Evolutionary conservation across 306 rosid species (phyloP).

Genomic region (Vigna hirtella): DNA sequence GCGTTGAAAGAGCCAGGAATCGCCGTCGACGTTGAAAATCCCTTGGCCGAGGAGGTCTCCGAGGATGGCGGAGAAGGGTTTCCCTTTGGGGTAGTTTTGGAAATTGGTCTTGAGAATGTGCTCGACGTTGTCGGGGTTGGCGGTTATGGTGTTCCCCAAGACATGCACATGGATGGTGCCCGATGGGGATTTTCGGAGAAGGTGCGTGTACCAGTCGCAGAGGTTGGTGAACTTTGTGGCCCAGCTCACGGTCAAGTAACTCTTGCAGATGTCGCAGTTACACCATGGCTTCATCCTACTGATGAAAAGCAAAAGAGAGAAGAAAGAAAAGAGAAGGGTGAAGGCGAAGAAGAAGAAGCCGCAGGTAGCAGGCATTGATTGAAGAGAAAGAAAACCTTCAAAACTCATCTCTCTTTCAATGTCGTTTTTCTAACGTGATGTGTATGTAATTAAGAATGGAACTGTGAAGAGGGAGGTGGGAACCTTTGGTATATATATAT

Average conservation of each 20-base stretch:
- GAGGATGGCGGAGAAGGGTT: slow-evolving; percentile 70
- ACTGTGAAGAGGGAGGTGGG: not conserved
- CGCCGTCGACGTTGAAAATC: slow-evolving; percentile 87
- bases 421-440: not conserved
- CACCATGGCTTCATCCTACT: slow-evolving; percentile 77
- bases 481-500: slow-evolving; percentile 41
- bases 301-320: slow-evolving; percentile 65
- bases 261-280: slow-evolving; percentile 65
- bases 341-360: slow-evolving; percentile 68
- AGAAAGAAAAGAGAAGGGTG: slow-evolving; percentile 58
- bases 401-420: slow-evolving; percentile 5
- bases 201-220: slow-evolving; percentile 85
- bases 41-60: slow-evolving; percentile 89
- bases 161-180: slow-evolving; percentile 75
- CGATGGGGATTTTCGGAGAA: slow-evolving; percentile 57
- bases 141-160: slow-evolving; percentile 67
- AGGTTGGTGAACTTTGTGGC: slow-evolving; percentile 49
- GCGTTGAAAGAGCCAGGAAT: slow-evolving; percentile 75
- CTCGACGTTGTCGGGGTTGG: slow-evolving; percentile 78
- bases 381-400: slow-evolving; percentile 26
- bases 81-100: slow-evolving; percentile 84
- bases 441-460: not conserved
- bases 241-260: slow-evolving; percentile 63
- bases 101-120: slow-evolving; percentile 76
- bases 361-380: slow-evolving; percentile 51